Conservation (phyloP, 768 basidiomycete genomes). For the Suillus americanus region DNA sequence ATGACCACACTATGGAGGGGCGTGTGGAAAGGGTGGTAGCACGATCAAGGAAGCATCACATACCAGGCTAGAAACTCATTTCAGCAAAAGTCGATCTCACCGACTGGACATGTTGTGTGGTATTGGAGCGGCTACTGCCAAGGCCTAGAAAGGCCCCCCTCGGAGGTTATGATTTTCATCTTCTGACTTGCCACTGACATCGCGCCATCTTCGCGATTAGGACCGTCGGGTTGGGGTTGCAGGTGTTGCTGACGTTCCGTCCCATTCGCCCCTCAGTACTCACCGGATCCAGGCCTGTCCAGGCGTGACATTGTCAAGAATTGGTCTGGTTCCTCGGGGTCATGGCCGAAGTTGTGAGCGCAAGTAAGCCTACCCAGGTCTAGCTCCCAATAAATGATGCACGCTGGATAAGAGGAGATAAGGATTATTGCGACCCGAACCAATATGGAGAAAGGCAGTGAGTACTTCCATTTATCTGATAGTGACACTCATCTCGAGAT, state of each 20-base stretch:
- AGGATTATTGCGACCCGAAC: not conserved
- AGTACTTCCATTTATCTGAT: not conserved
- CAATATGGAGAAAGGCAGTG: not conserved
- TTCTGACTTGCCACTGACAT: no score
- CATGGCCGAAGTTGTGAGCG: not conserved
- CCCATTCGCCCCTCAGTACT: not conserved
- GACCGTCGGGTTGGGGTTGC: not conserved
- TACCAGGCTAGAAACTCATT: not conserved
- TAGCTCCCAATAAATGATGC: not conserved
- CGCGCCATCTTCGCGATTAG: not conserved
- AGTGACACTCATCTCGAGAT: not conserved
- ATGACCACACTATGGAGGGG: not conserved
- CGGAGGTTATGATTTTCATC: not conserved
- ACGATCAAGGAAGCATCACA: not conserved
- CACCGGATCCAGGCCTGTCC: not conserved
- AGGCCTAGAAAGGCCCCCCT: not conserved
- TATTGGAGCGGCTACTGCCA: not conserved
- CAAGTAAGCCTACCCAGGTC: not conserved
- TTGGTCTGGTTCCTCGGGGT: not conserved
- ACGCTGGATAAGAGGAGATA: not conserved
- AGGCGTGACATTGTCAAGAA: no score
- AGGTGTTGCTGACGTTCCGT: not conserved
- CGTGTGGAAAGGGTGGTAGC: not conserved
- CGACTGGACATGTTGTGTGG: not conserved
- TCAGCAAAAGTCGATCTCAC: not conserved